These are phyloP conservation scores for Penicillium sp. DNA, from an alignment of 2,329 filamentous ascomycete species.

Conservation along the genomic window DNA sequence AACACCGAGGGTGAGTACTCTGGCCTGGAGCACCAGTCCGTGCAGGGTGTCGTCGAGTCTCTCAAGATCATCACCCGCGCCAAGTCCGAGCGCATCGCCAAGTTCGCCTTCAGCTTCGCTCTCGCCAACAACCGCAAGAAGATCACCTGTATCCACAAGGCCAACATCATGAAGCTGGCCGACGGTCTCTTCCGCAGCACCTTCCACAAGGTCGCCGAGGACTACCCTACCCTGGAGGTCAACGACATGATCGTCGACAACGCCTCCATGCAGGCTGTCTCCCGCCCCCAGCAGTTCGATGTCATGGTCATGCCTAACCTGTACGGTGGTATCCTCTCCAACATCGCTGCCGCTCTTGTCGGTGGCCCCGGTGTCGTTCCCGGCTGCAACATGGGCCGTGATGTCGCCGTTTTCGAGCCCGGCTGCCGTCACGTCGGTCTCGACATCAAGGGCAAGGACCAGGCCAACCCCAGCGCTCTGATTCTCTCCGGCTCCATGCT, in stretches of 20 bases:
- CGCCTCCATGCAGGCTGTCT: conserved; percentile 98
- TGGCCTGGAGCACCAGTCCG: conserved; percentile 97
- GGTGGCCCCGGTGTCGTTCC: conserved; percentile 96
- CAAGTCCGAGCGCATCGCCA: conserved; percentile 98
- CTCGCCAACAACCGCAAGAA: conserved; percentile 99
- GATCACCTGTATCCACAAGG: conserved; percentile 99
- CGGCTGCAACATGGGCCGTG: conserved; percentile 99
- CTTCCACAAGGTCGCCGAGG: conserved; percentile 89
- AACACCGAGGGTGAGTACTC: conserved; percentile 99
- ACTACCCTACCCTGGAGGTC: conserved; percentile 92
- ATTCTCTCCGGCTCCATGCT: conserved; percentile 97
- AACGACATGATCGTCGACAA: conserved; percentile 99
- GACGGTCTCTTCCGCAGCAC: conserved; percentile 98
- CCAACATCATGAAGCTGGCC: conserved; percentile 99
- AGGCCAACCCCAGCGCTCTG: conserved; percentile 97
- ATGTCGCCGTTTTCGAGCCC: conserved; percentile 97
- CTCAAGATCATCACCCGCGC: conserved; percentile 99
- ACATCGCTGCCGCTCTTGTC: conserved; percentile 96
- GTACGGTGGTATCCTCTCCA: conserved; percentile 98
- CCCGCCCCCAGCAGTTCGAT: conserved; percentile 95
- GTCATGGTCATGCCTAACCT: conserved; percentile 99
- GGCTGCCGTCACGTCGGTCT: conserved; percentile 99
- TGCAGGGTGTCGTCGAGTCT: conserved; percentile 94
- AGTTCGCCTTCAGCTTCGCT: conserved; percentile 97
- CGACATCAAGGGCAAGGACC: conserved; percentile 99